Evolutionary conservation across 805 yeast genomes (phyloP).

Genomic region (Candida sakaeoensis): DNA sequence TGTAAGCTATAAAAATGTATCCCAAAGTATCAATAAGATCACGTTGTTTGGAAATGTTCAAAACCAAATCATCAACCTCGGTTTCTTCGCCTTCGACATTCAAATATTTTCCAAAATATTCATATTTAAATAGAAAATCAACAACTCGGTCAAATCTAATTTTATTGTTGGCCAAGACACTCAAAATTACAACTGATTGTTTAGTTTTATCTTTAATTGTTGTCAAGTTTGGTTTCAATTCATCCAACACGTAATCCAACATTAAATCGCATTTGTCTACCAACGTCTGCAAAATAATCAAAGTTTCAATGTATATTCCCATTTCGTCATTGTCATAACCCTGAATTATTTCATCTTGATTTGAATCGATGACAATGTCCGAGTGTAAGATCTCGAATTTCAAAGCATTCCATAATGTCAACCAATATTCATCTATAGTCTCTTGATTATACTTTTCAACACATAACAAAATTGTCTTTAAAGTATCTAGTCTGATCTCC

Average conservation of each 20-base stretch:
- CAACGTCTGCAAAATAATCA: conserved; percentile 39
- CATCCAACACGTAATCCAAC: conserved; percentile 35
- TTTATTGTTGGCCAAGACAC: conserved; percentile 47
- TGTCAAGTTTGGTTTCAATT: conserved; percentile 50
- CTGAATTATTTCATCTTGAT: conserved; percentile 19
- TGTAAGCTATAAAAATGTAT: conserved; percentile 46
- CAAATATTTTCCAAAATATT: conserved; percentile 41
- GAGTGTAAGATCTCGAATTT: conserved; percentile 82
- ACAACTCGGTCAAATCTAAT: conserved; percentile 51
- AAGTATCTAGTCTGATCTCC: conserved; percentile 67
- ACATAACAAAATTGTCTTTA: conserved; percentile 58
- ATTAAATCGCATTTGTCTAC: conserved; percentile 35
- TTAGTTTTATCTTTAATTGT: conserved; percentile 52
- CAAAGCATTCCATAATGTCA: conserved; percentile 78
- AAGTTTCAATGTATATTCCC: conserved; percentile 33
- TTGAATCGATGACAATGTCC: conserved; percentile 16
- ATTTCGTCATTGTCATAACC: conserved; percentile 35
- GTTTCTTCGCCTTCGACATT: conserved; percentile 19
- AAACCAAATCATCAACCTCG: conserved; percentile 22
- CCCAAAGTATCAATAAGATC: conserved; percentile 57
- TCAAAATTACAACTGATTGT: conserved; percentile 59
- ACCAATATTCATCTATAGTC: conserved; percentile 59
- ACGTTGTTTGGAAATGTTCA: conserved; percentile 57
- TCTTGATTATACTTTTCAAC: conserved; percentile 47
- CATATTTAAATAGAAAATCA: conserved; percentile 27